phyloP scores from a whole-genome alignment of 2,329 filamentous ascomycete species.

The Juglanconis sp. region DNA sequence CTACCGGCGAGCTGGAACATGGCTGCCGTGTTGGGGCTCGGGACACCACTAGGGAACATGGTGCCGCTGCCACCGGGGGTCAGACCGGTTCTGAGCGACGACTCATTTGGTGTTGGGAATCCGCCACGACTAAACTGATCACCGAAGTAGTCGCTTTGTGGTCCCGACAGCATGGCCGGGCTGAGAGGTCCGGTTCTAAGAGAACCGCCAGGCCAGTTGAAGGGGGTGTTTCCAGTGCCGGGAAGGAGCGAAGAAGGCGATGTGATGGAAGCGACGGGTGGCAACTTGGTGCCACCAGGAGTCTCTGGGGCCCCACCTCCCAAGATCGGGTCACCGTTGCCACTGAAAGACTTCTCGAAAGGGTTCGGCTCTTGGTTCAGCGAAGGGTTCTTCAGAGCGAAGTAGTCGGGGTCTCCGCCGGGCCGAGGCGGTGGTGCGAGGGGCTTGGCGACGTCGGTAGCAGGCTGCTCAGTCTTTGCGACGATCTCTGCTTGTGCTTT shows the following conservation, averaged over 20 bases:
- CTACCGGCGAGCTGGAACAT: constrained; percentile 77
- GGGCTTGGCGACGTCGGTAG: constrained; percentile 60
- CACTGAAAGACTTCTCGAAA: constrained; percentile 90
- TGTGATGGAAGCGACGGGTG: constrained; percentile 84
- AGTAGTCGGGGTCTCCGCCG: constrained; percentile 61
- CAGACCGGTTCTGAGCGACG: constrained; percentile 82
- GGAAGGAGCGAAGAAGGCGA: constrained; percentile 81
- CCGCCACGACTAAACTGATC: constrained; percentile 77
- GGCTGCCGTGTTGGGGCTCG: constrained; percentile 81
- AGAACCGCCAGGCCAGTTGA: constrained; percentile 79
- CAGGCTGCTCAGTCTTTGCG: constrained; percentile 46
- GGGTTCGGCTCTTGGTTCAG: constrained; percentile 87
- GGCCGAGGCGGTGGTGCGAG: constrained; percentile 70
- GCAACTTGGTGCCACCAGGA: constrained; percentile 77
- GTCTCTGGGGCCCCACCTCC: constrained; percentile 57
- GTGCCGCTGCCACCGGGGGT: constrained; percentile 94
- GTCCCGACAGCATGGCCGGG: constrained; percentile 94
- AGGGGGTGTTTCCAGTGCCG: constrained; percentile 68
- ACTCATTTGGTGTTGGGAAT: constrained; percentile 96
- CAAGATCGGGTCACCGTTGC: constrained; percentile 36
- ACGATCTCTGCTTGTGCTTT: constrained; percentile 39
- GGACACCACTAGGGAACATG: constrained; percentile 80
- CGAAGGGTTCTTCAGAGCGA: constrained; percentile 55
- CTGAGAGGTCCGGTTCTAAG: constrained; percentile 89
- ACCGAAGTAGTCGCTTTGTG: constrained; percentile 79